Evolutionary conservation across 306 rosid genomes (phyloP), one percentile per base, ranked within the genome.

Genomic region (Astragalus glycyphyllos): DNA sequence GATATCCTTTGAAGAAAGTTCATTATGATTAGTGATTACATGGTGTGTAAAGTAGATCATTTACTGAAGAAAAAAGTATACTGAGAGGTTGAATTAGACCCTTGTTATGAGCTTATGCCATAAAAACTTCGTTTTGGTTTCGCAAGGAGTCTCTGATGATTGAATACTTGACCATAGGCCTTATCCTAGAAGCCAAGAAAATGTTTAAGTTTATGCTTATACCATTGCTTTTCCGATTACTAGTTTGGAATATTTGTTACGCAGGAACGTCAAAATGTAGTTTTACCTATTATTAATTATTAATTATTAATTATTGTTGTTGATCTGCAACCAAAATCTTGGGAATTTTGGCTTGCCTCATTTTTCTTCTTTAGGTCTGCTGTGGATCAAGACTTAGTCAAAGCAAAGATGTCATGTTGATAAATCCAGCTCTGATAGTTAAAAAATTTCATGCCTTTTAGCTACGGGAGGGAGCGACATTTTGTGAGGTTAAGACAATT

Each of bases 381-480:
- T 65, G 32, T 58, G 20, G 17, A 47, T 64, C 51, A 38, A 63
- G 17, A 26, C 68, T 48, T 46, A n/a, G 46, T 42, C n/a, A 78
- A 58, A 60, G 76, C 32, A 20, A 70, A 77, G 74, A 77, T 59
- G 32, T 26, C 50, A 62, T 68, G 72, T 29, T 55, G 68, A 48
- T 80, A 66, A 72, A 64, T 80, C 78, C 76, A 61, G 77, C 65
- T 50, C 23, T 45, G 2, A 17, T 59, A 62, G 72, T 66, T 68
- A 20, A 45, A 57, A 40, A 58, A 34, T 75, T 3, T 23, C n/a
- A 57, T 63, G 57, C 31, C 37, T 13, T 55, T 40, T 50, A 56
- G 81, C 63, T 65, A 12, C 74, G 69, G 13, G 78, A 73, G 74
- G 72, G 74, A 68, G 78, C 57, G 56, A 58, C 47, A 38, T 41